These are phyloP conservation scores for Phialemoniopsis sp. DNA, from an alignment of 2,329 filamentous ascomycete species.

Conservation along the genomic window DNA sequence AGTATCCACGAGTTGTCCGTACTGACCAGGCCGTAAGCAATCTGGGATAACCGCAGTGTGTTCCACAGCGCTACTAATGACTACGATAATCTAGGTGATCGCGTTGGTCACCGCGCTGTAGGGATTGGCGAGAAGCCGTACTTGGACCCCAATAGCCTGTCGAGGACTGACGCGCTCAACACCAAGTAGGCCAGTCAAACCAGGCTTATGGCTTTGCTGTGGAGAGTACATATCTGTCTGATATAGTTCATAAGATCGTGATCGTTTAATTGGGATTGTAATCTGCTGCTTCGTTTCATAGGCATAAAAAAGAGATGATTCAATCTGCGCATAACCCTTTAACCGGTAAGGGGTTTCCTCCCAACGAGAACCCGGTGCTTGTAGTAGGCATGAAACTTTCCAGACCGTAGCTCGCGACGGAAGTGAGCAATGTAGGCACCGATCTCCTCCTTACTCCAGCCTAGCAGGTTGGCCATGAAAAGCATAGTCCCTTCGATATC, in stretches of 20 bases:
- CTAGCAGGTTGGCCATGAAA: slow-evolving; percentile 8
- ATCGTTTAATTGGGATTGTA: too few species aligned
- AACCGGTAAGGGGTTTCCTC: too few species aligned
- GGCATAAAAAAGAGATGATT: too few species aligned
- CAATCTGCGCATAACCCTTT: too few species aligned
- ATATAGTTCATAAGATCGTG: too few species aligned
- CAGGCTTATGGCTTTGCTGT: too few species aligned
- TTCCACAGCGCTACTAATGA: slow-evolving; percentile 32
- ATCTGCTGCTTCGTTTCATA: too few species aligned
- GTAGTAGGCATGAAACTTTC: slow-evolving; percentile 8
- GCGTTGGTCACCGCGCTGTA: slow-evolving; percentile 22
- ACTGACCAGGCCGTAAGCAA: too few species aligned
- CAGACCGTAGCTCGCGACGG: slow-evolving; percentile 7
- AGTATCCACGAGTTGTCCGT: too few species aligned
- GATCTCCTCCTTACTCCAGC: slow-evolving; percentile 11
- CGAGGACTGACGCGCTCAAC: slow-evolving; percentile 17
- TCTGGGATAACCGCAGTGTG: slow-evolving; percentile 23
- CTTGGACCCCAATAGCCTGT: slow-evolving; percentile 18
- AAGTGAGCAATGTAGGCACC: slow-evolving; percentile 8
- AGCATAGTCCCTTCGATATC: slow-evolving; percentile 9
- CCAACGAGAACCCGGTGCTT: too few species aligned
- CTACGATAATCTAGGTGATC: slow-evolving; percentile 27
- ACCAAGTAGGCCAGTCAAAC: too few species aligned
- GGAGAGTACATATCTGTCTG: too few species aligned
- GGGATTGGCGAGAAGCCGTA: slow-evolving; percentile 22